Conservation (phyloP, 164 flowering plant species). For the Kalanchoe fedtschenkoi region DNA sequence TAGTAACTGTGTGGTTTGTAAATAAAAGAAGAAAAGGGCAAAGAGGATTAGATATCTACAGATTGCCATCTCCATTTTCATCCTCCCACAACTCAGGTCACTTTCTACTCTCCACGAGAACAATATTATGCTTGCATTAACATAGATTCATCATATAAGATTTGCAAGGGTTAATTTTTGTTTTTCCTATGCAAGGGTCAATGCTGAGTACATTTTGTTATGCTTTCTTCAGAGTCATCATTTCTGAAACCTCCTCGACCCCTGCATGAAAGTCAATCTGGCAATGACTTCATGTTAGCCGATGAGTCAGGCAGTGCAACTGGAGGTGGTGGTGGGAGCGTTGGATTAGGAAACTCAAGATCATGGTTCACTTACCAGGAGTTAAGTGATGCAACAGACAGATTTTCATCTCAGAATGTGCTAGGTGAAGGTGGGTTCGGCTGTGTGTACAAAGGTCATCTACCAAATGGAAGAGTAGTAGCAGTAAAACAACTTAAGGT, state of each 20-base stretch:
- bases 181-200: not conserved
- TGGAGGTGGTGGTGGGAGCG: not conserved
- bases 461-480: not conserved
- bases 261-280: not conserved
- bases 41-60: not conserved
- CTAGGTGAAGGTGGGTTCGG: not conserved
- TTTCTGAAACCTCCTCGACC: not conserved
- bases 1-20: not conserved
- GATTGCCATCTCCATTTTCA: not conserved
- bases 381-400: not conserved
- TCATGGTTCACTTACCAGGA: conserved; percentile 1
- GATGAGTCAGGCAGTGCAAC: not conserved
- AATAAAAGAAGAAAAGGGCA: not conserved
- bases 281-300: not conserved
- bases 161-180: not conserved
- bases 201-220: not conserved
- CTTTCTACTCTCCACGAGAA: not conserved
- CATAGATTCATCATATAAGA: not conserved
- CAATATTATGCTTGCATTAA: not conserved
- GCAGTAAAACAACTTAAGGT: not conserved
- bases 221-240: not conserved
- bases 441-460: not conserved
- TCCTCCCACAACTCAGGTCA: not conserved
- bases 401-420: not conserved
- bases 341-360: not conserved